Evolutionary conservation across 1,284 basidiomycete genomes (phyloP).

Genomic region (Sanguinoderma infundibulare): DNA sequence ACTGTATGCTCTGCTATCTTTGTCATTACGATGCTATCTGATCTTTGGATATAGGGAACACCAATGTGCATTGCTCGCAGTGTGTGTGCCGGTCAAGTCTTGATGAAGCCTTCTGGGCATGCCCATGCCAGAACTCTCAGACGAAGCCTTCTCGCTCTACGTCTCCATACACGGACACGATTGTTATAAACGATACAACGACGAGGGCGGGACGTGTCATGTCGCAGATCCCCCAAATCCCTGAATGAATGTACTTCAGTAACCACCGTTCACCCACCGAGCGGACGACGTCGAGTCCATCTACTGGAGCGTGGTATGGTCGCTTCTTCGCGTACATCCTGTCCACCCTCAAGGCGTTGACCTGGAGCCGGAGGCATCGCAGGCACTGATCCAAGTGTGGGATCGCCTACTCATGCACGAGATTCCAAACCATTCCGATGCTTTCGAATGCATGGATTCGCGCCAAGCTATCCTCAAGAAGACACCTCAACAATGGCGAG

Average conservation of each 20-base stretch:
- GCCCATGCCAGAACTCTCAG: not conserved
- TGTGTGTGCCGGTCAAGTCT: not conserved
- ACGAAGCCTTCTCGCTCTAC: not conserved
- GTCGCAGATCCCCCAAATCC: not conserved
- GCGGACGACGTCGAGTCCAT: slow-evolving; percentile 3
- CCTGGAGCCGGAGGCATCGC: not conserved
- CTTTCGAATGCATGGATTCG: not conserved
- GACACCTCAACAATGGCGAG: not conserved
- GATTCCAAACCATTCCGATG: not conserved
- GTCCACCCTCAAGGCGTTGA: not conserved
- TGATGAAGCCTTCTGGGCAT: not conserved
- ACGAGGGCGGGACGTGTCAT: not conserved
- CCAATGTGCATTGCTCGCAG: not conserved
- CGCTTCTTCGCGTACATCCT: not conserved
- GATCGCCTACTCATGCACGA: not conserved
- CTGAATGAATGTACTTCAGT: not conserved
- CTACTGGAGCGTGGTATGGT: not conserved
- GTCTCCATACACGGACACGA: not conserved
- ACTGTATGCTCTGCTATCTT: not conserved
- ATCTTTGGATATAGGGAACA: not conserved
- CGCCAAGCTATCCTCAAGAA: not conserved
- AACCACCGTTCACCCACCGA: not conserved
- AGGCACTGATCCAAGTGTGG: not conserved
- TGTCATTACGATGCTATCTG: not conserved
- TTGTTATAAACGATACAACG: not conserved